Base-by-base conservation (phyloP, 2,329 filamentous ascomycete species). In the Cladophialophora chaetospira region DNA sequence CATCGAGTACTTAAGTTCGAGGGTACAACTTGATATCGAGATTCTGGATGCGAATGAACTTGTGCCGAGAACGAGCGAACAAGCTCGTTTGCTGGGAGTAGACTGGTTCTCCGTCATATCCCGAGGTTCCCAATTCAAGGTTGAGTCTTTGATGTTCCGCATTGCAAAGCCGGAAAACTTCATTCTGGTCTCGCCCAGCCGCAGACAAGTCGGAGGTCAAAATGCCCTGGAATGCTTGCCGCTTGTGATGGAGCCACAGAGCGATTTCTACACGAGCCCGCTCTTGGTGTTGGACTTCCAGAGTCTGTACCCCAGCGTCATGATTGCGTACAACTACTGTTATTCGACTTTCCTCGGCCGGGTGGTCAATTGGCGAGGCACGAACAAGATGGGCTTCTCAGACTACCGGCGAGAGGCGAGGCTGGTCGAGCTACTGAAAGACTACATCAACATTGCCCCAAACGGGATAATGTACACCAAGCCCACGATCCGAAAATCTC, bases 321-420 rank as follows among this genome's bases (percentile, higher is more conserved):
- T 99, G 91, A 97, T 99, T 69, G 94, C 94, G 0, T 97, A 99
- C 77, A 99, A 99, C 68, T 94, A 97, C 70, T 99, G 94, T 75
- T 99, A 99, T 70, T 97, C 94, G 0, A 99, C 94, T 0, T 99
- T 92, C 65, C 79, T 97, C 0, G 94, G 94, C 0, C 85, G 94
- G 26, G 86, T 96, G 35, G 83, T 86, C 25, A 84, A 86, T 65
- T 97, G 93, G 93, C 85, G 91, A n/a, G 92, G 91, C 2, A 85
- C 83, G 26, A 92, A 91, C 76, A 96, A 97, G 74, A 91, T 99
- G 88, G 94, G 94, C 0, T 96, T 97, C 69, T 85, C 86, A 25
- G 88, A 96, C 60, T 97, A 95, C 73, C 81, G 87, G 62, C 84
- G 94, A 21, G 84, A 92, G 63, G 80, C 86, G 29, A 82, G 88